Conservation (phyloP, 805 yeast species). For the Hanseniaspora jakobsenii region DNA sequence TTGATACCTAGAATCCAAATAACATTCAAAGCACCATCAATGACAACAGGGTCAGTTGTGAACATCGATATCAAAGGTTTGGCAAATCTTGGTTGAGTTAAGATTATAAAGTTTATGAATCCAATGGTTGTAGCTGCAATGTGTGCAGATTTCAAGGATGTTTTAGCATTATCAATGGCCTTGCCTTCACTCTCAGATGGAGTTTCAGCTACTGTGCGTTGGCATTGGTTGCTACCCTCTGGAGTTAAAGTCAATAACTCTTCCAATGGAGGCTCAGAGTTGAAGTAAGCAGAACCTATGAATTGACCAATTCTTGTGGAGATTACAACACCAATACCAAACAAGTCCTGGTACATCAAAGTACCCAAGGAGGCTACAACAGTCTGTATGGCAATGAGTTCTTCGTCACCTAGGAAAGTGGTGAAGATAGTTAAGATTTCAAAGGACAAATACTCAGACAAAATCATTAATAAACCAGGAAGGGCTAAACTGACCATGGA, state of each 20-base stretch:
- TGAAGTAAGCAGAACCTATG: constrained; percentile 32
- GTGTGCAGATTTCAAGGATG: constrained; percentile 34
- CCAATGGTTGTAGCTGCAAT: constrained; percentile 29
- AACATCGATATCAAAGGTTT: constrained; percentile 30
- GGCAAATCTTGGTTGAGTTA: constrained; percentile 30
- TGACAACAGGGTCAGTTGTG: constrained; percentile 50
- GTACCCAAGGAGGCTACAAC: constrained; percentile 43
- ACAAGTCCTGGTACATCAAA: constrained; percentile 43
- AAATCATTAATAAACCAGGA: constrained; percentile 43
- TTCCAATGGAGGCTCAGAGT: constrained; percentile 18
- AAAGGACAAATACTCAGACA: constrained; percentile 47
- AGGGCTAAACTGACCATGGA: constrained; percentile 36
- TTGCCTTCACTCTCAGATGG: constrained; percentile 5
- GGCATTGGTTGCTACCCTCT: not conserved
- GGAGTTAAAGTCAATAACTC: too few species aligned
- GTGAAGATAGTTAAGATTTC: constrained; percentile 46
- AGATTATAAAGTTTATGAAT: constrained; percentile 32
- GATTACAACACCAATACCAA: constrained; percentile 44
- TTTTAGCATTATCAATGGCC: constrained; percentile 23
- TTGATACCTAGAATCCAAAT: constrained; percentile 41
- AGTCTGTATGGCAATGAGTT: constrained; percentile 42
- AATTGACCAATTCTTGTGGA: constrained; percentile 46
- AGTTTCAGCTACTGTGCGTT: too few species aligned
- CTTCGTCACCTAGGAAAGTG: constrained; percentile 40
- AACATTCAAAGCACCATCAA: constrained; percentile 34